These are phyloP conservation scores for Macrophomina pseudophaseolina DNA, from an alignment of 2,329 filamentous ascomycete species.

Conservation along the genomic window DNA sequence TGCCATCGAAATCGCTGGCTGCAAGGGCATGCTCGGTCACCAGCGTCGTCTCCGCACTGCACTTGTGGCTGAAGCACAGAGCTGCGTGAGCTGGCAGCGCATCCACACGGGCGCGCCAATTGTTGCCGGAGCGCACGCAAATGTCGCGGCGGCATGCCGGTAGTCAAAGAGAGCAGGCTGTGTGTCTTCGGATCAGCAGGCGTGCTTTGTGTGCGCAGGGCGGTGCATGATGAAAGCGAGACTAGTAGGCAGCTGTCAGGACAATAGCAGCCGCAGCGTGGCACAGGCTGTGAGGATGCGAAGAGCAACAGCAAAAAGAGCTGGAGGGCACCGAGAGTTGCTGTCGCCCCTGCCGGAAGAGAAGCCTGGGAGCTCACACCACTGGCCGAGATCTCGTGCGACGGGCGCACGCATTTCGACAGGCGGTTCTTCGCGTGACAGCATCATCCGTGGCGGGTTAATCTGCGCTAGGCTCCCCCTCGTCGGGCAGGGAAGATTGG, in stretches of 20 bases:
- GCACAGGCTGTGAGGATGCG: background rate
- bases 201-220: constrained; percentile 15
- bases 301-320: background rate
- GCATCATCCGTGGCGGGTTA: constrained; percentile 4
- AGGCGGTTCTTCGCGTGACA: constrained; percentile 14
- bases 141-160: constrained; percentile 23
- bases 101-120: constrained; percentile 15
- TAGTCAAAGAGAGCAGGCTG: constrained; percentile 18
- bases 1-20: constrained; percentile 33
- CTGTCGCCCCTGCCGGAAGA: background rate
- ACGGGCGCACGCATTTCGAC: constrained; percentile 5
- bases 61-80: constrained; percentile 18
- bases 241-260: constrained; percentile 1
- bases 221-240: constrained; percentile 20
- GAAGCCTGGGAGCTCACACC: constrained; percentile 15
- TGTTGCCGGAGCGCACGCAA: constrained; percentile 19
- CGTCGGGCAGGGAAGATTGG: constrained; percentile 10
- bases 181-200: constrained; percentile 16
- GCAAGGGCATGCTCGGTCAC: constrained; percentile 29
- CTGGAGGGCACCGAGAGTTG: background rate
- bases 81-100: constrained; percentile 21
- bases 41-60: constrained; percentile 27
- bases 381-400: constrained; percentile 20
- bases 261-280: constrained; percentile 12
- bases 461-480: constrained; percentile 7